Conservation (phyloP, 768 basidiomycete genomes). For the Suillus americanus region DNA sequence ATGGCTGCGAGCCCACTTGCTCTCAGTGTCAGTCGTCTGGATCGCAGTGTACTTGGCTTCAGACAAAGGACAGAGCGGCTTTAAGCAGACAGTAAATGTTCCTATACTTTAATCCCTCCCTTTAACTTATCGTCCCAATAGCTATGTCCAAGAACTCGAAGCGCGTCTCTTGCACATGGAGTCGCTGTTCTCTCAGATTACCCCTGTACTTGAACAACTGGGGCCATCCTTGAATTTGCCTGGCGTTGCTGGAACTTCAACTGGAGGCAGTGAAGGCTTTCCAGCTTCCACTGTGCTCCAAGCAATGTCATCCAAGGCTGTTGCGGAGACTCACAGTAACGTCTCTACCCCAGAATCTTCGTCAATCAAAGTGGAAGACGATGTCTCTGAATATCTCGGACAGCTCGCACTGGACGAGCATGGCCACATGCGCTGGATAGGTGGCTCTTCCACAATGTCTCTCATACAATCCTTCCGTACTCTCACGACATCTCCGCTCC, state of each 20-base stretch:
- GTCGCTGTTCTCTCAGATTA: constrained; percentile 77
- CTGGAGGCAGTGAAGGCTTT: constrained; percentile 15
- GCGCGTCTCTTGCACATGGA: constrained; percentile 88
- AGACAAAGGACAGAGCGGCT: constrained; percentile 89
- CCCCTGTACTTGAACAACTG: constrained; percentile 74
- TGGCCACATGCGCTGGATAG: constrained; percentile 90
- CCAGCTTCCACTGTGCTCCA: constrained; percentile 32
- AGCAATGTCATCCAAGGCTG: constrained; percentile 37
- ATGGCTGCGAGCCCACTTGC: constrained; percentile 84
- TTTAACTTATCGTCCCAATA: constrained; percentile 31
- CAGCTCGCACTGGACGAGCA: constrained; percentile 88
- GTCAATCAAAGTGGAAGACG: constrained; percentile 50
- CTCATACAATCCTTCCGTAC: constrained; percentile 86
- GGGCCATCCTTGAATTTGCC: constrained; percentile 53
- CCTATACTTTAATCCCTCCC: constrained; percentile 5
- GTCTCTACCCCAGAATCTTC: constrained; percentile 34
- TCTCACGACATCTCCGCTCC: constrained; percentile 68
- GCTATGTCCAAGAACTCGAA: constrained; percentile 91
- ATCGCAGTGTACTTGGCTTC: constrained; percentile 84
- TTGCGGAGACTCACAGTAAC: constrained; percentile 34
- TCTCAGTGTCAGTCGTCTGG: constrained; percentile 76
- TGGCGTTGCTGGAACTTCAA: constrained; percentile 30
- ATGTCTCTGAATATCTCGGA: constrained; percentile 82
- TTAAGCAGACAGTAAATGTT: constrained; percentile 80
- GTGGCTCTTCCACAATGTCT: constrained; percentile 89